Base-by-base conservation (phyloP, 2,329 filamentous ascomycete species). In the Apiospora arundinis region DNA sequence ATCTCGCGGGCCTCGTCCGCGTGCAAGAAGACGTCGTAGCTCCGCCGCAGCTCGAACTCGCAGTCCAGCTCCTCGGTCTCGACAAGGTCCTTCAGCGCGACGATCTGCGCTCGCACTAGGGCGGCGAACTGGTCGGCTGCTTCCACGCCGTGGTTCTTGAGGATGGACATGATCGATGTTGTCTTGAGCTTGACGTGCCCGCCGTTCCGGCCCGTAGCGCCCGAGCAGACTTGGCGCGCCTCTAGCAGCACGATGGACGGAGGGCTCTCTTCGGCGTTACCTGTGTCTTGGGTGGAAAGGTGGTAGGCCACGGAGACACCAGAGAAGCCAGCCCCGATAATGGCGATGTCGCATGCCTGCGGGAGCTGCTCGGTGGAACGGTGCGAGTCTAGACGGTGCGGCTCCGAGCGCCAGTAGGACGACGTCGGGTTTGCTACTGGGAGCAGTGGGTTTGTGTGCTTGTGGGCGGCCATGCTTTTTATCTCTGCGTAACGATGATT, bases 41-140 rank as follows among this genome's bases (percentile, higher is more conserved):
- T 72, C n/a, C 74, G 71, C 42, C 73, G 71, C 45, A 75, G 70
- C 71, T 74, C 73, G 67, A 75, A 73, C 52, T 74, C 74, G 68
- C 73, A 74, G 49, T 75, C 70, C 8, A 74, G 70, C 16, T 49
- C 23, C 60, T 75, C 73, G 66, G 46, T 63, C 68, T 74, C 71
- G 8, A 75, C 73, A n/a, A 72, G 32, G 23, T 67, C 56, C 46
- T 71, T 73, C 28, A 73, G 69, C 32, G 69, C 69, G 60, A 71
- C 48, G 56, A 75, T 71, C 8, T 71, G 70, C 21, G 69, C 73
- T 25, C 49, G 40, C 6, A 71, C 68, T 12, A 65, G 71, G 21
- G 69, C 70, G 2, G 49, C 32, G 9, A 72, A n/a, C 8, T 28
- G n/a, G 25, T 72, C 70, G 7, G 63, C 70, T 16, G 56, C 63